Evolutionary conservation across 2,329 filamentous ascomycete genomes (phyloP), one percentile per base, ranked within the genome.

Genomic region (Xylariales sp.): DNA sequence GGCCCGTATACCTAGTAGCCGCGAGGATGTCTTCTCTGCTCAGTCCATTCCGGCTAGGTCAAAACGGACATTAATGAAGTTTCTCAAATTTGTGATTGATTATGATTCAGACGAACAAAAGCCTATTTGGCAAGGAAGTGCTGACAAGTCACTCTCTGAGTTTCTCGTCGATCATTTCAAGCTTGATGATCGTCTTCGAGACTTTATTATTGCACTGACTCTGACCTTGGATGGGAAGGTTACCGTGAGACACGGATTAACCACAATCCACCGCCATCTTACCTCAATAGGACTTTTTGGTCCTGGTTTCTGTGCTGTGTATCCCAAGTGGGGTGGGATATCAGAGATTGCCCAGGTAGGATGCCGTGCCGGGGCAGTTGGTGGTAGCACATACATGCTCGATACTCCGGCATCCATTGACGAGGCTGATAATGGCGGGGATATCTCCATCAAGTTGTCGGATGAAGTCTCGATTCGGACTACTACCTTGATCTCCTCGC

Each of bases 241-340:
- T 1, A 88, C 89, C 1, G 89, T 90, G 36, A 78, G 76, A 59
- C 89, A 89, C 74, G 93, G 93, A 0, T 80, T 98, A 30, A 86
- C 88, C 1, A 86, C 89, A 32, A 92, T 98, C 64, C 86, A 91
- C 72, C 89, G 90, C 52, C 94, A 99, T 79, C 82, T 98, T 58
- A 87, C 88, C 14, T 97, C 95, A 0, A 94, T 97, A 80, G 94
- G 95, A 7, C 83, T 93, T 4, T 95, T 97, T 74, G 95, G 95
- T 0, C 87, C 92, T 55, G 94, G 95, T 9, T 98, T 98, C 77
- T 93, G 93, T 59, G 93, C 93, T 54, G 89, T 99, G 12, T 88
- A 97, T 72, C 91, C 94, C 28, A 97, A 97, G 84, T 99, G 94
- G 91, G 95, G 95, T 54, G 94, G 95, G 34, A 85, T 92, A 54